Base-by-base conservation (phyloP, 768 basidiomycete species). In the Leccinum broughii region DNA sequence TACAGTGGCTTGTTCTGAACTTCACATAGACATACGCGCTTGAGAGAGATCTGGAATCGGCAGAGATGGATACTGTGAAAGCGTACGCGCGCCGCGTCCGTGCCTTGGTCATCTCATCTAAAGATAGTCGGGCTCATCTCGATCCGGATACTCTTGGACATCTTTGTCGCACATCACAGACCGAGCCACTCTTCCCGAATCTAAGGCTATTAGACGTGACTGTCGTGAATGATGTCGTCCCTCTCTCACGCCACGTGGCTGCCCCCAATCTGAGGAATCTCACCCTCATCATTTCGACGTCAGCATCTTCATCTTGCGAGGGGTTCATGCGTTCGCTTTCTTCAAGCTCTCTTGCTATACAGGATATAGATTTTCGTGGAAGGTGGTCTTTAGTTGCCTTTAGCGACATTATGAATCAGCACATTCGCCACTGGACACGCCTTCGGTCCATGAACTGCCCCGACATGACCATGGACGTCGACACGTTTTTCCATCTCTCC, bases 81-180 rank as follows among this genome's bases (percentile, higher is more conserved):
- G 34, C 34, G 0, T 56, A 62, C 8, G 17, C 51, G 2, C 51
- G 51, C 17, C 62, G 62, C 24, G 39, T 59, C 34, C 50, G 32
- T 26, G 37, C 26, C 6, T 3, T 59, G 39, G 10, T 3, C 6
- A 8, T 32, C 11, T 37, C 14, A 14, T 6, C 35, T 14, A 14
- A 37, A 37, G 37, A 37, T 15, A 0, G 37, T 37, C 15, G 14
- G 15, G 15, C 37, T 14, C 14, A 37, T 15, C 37, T 37, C 37
- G 37, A 15, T 37, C 37, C 37, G 37, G 37, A 37, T 37, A 37
- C 37, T 15, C 37, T 37, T 7, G 14, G 6, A 14, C 6, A 37
- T 7, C 39, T 49, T 46, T 60, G 39, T 28, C 37, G 6, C 11
- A 22, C 15, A 26, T 51, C 48, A 15, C 26, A 11, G 13, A 14